These are phyloP conservation scores for Aspergillus amoenus DNA, from an alignment of 2,329 filamentous ascomycete genomes.

Conservation along the genomic window DNA sequence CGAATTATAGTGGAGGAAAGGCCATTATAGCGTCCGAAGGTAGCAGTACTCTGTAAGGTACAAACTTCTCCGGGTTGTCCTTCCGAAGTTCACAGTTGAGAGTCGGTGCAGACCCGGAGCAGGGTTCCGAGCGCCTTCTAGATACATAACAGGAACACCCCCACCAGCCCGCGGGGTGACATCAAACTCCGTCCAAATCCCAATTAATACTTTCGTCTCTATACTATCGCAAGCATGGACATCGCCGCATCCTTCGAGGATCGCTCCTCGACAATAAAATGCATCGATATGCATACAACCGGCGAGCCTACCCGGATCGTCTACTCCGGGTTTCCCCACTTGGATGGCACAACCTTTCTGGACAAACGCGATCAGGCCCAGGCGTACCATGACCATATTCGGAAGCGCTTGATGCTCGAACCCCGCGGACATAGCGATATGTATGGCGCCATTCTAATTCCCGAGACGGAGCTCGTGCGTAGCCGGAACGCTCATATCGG, in stretches of 20 bases:
- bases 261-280: slow-evolving; percentile 21
- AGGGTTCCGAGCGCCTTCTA: too few species aligned
- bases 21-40: too few species aligned
- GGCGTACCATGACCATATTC: slow-evolving; percentile 41
- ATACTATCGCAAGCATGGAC: slow-evolving; percentile 14
- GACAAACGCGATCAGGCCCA: slow-evolving; percentile 42
- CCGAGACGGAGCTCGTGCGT: slow-evolving; percentile 43
- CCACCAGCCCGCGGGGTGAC: too few species aligned
- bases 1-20: too few species aligned
- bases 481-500: slow-evolving; percentile 48
- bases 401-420: slow-evolving; percentile 46
- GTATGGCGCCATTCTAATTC: slow-evolving; percentile 51
- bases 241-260: slow-evolving; percentile 12
- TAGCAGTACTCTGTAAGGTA: too few species aligned
- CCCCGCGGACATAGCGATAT: slow-evolving; percentile 53
- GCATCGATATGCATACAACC: slow-evolving; percentile 50
- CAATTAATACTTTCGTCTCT: neutral
- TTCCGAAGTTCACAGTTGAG: too few species aligned
- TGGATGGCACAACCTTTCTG: slow-evolving; percentile 40
- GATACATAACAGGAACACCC: too few species aligned
- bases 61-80: too few species aligned
- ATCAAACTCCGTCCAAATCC: neutral
- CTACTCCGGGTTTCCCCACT: slow-evolving; percentile 39
- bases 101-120: too few species aligned
- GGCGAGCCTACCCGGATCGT: slow-evolving; percentile 53